Evolutionary conservation across 805 yeast species (phyloP).

Genomic region (Saccharomycopsis javanensis): DNA sequence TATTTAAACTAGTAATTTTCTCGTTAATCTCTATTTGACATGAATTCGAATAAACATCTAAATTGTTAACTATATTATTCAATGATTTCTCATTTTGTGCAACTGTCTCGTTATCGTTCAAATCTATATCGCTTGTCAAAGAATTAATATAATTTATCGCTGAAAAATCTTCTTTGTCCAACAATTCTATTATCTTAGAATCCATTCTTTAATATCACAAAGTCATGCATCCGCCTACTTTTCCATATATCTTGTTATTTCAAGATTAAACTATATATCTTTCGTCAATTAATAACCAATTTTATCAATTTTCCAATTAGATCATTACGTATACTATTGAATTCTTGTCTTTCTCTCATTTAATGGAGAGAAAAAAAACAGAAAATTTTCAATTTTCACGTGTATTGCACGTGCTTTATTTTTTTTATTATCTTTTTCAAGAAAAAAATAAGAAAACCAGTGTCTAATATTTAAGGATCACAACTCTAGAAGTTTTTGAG

Average conservation of each 20-base stretch:
- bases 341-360: too few relatives aligned
- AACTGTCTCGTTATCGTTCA: constrained; percentile 7
- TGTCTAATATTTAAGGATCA: too few relatives aligned
- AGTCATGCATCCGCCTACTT: not conserved
- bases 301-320: too few relatives aligned
- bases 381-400: too few relatives aligned
- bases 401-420: too few relatives aligned
- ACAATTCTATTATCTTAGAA: constrained; percentile 5
- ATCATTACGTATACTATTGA: too few relatives aligned
- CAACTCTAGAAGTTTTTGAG: too few relatives aligned
- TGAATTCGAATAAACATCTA: constrained; percentile 2
- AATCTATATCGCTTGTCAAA: not conserved
- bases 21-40: constrained; percentile 2
- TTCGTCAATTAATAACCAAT: too few relatives aligned
- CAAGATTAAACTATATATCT: not conserved
- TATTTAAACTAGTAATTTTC: constrained; percentile 1
- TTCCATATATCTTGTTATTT: not conserved
- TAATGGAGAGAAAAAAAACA: too few relatives aligned
- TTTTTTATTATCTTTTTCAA: too few relatives aligned
- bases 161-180: constrained; percentile 16
- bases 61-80: constrained; percentile 7
- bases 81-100: constrained; percentile 4
- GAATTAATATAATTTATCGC: constrained; percentile 15
- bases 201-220: not conserved
- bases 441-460: too few relatives aligned